phyloP scores from a whole-genome alignment of 768 basidiomycete species.

The Tylopilus subfusipes region DNA sequence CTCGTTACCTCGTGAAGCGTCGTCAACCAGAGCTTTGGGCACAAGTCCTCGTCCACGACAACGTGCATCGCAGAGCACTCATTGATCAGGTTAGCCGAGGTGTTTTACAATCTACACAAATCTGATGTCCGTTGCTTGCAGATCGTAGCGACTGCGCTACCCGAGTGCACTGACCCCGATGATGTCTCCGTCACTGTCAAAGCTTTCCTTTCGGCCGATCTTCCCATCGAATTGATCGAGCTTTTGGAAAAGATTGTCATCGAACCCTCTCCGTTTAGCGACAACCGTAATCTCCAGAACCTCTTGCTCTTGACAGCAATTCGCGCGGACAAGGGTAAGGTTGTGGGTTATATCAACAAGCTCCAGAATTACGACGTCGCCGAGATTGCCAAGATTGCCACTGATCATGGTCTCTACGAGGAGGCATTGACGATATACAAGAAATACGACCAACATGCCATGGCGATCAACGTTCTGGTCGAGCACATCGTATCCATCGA shows the following conservation, averaged over 20 bases:
- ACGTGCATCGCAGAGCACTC: conserved; percentile 87
- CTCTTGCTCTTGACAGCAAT: conserved; percentile 92
- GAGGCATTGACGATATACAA: conserved; percentile 97
- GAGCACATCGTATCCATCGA: conserved; percentile 98
- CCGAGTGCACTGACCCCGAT: conserved; percentile 96
- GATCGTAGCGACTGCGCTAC: conserved; percentile 92
- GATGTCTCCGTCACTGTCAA: conserved; percentile 99
- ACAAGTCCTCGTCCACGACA: conserved; percentile 86
- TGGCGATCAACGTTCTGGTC: conserved; percentile 96
- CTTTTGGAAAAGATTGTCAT: conserved; percentile 98
- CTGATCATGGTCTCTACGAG: conserved; percentile 91
- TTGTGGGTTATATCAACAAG: conserved; percentile 97
- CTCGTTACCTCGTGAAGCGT: conserved; percentile 95
- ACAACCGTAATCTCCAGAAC: conserved; percentile 96
- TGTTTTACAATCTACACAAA: neutral
- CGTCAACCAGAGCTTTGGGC: conserved; percentile 95
- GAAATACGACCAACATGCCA: conserved; percentile 93
- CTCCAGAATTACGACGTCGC: conserved; percentile 91
- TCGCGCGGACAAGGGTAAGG: conserved; percentile 97
- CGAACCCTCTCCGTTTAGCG: conserved; percentile 95
- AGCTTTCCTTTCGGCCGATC: conserved; percentile 94
- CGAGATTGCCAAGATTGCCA: conserved; percentile 96
- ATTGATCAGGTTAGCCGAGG: conserved; percentile 78
- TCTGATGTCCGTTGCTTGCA: conserved; percentile 26
- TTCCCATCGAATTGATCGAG: conserved; percentile 96